Evolutionary conservation across 441 rosid genomes (phyloP).

Genomic region (Flueggea neowawraea): DNA sequence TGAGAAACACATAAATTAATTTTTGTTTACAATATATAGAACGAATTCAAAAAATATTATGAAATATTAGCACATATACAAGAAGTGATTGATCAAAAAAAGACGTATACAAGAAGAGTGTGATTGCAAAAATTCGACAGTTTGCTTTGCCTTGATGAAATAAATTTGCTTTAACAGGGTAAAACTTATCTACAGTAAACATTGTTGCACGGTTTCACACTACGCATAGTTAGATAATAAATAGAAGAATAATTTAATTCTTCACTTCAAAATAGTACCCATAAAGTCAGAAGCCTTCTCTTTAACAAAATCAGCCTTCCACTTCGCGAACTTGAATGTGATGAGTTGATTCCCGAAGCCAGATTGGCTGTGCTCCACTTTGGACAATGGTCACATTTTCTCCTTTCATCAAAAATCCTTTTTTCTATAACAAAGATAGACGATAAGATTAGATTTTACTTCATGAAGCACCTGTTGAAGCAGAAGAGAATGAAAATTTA

Average conservation of each 20-base stretch:
- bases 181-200: too few relatives aligned
- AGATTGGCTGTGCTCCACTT: slow-evolving; percentile 91
- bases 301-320: slow-evolving; percentile 36
- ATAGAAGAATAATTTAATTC: neutral
- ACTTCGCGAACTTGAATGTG: slow-evolving; percentile 92
- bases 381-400: slow-evolving; percentile 80
- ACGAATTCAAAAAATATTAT: too few relatives aligned
- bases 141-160: too few relatives aligned
- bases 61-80: too few relatives aligned
- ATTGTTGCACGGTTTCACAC: too few relatives aligned
- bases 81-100: too few relatives aligned
- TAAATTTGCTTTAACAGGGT: too few relatives aligned
- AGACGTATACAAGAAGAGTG: too few relatives aligned
- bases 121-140: too few relatives aligned
- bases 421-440: slow-evolving; percentile 37
- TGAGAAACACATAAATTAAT: too few relatives aligned
- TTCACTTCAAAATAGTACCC: slow-evolving; percentile 10
- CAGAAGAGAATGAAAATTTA: neutral
- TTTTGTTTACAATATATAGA: too few relatives aligned
- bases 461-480: slow-evolving; percentile 6
- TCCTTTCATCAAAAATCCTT: slow-evolving; percentile 63
- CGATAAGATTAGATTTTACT: slow-evolving; percentile 5
- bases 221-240: too few relatives aligned
- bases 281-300: neutral
- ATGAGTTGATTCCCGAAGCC: slow-evolving; percentile 92